These are phyloP conservation scores for Huntiella moniliformis DNA, from an alignment of 2,329 filamentous ascomycete species.

Conservation along the genomic window DNA sequence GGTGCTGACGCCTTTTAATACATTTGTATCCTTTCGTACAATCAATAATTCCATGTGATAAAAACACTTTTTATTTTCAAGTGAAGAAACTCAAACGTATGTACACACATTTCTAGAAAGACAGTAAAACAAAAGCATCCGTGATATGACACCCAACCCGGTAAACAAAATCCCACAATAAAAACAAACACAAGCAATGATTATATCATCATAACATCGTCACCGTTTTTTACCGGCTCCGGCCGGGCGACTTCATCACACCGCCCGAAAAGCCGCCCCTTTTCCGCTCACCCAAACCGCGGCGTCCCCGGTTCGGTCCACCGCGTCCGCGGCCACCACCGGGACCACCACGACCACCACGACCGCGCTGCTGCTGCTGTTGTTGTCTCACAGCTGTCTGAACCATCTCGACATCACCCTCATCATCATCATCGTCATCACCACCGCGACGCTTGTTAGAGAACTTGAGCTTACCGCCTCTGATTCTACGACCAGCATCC, in stretches of 20 bases:
- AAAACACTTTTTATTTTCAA: too few species aligned
- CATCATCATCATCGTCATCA: conserved; percentile 30
- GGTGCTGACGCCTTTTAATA: too few species aligned
- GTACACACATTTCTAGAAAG: neutral
- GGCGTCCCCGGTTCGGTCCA: conserved; percentile 23
- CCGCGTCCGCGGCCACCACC: conserved; percentile 30
- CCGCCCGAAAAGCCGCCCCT: conserved; percentile 22
- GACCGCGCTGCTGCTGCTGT: conserved; percentile 24
- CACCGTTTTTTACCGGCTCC: neutral
- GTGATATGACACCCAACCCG: conserved; percentile 3
- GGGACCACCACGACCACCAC: conserved; percentile 17
- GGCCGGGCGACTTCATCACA: conserved; percentile 22
- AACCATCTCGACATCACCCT: conserved; percentile 31
- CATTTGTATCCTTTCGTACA: too few species aligned
- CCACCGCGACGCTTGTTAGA: conserved; percentile 38
- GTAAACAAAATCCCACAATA: neutral
- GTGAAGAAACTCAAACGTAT: too few species aligned
- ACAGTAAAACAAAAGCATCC: conserved; percentile 1
- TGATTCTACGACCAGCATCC: conserved; percentile 44
- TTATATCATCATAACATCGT: neutral
- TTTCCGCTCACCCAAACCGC: conserved; percentile 33
- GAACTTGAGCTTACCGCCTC: conserved; percentile 52
- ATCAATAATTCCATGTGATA: too few species aligned
- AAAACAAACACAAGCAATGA: neutral
- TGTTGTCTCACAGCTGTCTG: conserved; percentile 3